These are phyloP conservation scores for Colletotrichum liriopes DNA, from an alignment of 2,329 filamentous ascomycete genomes.

Conservation along the genomic window DNA sequence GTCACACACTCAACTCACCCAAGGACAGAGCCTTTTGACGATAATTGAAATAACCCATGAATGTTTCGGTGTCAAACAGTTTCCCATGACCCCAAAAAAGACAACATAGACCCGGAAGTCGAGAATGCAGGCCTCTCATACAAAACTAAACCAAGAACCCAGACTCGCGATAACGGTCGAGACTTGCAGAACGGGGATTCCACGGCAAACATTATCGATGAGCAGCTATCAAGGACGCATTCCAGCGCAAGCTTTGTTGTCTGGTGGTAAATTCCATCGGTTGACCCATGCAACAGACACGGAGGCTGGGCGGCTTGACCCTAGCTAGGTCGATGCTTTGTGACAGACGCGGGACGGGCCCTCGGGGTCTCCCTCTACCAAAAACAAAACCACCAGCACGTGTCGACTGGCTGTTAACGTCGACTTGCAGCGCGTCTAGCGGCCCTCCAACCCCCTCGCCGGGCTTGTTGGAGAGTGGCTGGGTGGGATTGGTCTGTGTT, in stretches of 20 bases:
- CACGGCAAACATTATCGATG: not conserved
- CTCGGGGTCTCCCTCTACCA: not conserved
- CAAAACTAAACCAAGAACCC: not conserved
- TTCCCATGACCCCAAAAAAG: no score
- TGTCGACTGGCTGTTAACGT: not conserved
- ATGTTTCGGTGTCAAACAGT: no score
- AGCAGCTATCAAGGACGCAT: not conserved
- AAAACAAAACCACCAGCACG: not conserved
- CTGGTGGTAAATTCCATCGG: not conserved
- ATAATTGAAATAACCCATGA: not conserved
- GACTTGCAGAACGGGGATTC: not conserved
- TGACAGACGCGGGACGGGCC: not conserved
- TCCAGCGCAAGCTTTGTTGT: not conserved
- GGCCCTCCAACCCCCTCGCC: not conserved
- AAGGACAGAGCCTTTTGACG: not conserved
- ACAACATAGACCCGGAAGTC: no score
- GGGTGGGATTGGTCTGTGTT: not conserved
- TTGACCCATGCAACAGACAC: not conserved
- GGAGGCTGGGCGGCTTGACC: not conserved
- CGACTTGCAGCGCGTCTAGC: not conserved
- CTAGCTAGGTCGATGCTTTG: not conserved
- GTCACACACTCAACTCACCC: no score
- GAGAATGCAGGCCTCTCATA: no score
- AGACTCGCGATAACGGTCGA: not conserved
- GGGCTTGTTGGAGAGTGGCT: not conserved